Evolutionary conservation across 352 stramenopile genomes (phyloP), one percentile per base, ranked within the genome.

Genomic region (Blastocystis sp.): DNA sequence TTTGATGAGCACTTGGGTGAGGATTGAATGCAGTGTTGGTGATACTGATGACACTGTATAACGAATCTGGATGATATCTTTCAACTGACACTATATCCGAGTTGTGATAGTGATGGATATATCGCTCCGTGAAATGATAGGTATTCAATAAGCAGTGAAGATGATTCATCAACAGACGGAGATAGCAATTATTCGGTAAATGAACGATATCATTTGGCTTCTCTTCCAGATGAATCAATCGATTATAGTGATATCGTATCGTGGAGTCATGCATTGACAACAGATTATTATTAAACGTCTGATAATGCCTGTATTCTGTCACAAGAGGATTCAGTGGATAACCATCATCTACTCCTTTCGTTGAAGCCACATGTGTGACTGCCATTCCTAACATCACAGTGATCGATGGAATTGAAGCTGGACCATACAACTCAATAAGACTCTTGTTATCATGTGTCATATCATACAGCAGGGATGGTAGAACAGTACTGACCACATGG

Each of bases 361-460:
- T 90, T 0, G 85, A 91, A 20, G 79, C 90, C 0, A 41, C 34
- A 47, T 87, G 26, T 8, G 78, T 45, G 16, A 70, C 75, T 5
- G 34, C 26, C 9, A 90, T 13, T n/a, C 30, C 34, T 11, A 59
- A 50, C 47, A 90, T 55, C 4, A 81, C 82, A 0, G 87, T 73
- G 34, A 82, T 65, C 0, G 90, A 50, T 18, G 90, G 63, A 20
- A 88, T 87, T 5, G 76, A 43, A 0, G 55, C 41, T 0, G 18
- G n/a, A 18, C 47, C 59, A 41, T 75, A 82, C 18, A 66, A 45
- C 26, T 64, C n/a, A 41, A 63, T 0, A 20, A 76, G 79, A 43
- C 63, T 53, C 18, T 87, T 26, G 47, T 91, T 91, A 62, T 91
- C 90, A 26, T 91, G 90, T 0, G 90, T 91, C 13, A 79, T 55